These are phyloP conservation scores for Talaromyces rugulosus DNA, from an alignment of 2,329 filamentous ascomycete species.

Conservation along the genomic window DNA sequence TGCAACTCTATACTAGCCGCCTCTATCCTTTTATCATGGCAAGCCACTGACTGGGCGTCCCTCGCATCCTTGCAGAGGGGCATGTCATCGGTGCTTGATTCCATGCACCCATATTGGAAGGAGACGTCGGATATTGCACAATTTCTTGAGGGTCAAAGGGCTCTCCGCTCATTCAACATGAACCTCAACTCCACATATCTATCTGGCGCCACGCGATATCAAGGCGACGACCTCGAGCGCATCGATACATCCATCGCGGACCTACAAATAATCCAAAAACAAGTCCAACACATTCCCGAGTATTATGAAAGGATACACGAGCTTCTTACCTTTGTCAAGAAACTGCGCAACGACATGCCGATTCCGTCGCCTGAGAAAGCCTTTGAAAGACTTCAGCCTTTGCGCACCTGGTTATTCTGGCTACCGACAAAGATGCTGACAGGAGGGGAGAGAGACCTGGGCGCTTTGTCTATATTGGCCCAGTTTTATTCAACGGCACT, in stretches of 20 bases:
- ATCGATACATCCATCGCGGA: slow-evolving; percentile 65
- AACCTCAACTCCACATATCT: slow-evolving; percentile 29
- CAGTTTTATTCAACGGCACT: slow-evolving; percentile 89
- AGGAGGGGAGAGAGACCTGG: slow-evolving; percentile 69
- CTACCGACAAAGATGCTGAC: slow-evolving; percentile 81
- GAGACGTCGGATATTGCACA: slow-evolving; percentile 67
- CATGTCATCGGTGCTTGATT: slow-evolving; percentile 83
- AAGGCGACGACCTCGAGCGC: slow-evolving; percentile 65
- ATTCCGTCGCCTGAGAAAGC: slow-evolving; percentile 72
- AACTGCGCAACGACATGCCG: slow-evolving; percentile 66
- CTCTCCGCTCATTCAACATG: slow-evolving; percentile 31
- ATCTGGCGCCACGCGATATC: slow-evolving; percentile 21
- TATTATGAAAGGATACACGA: slow-evolving; percentile 66
- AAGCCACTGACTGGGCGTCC: slow-evolving; percentile 81
- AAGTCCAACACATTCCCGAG: slow-evolving; percentile 65
- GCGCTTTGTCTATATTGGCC: slow-evolving; percentile 75
- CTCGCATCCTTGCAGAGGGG: slow-evolving; percentile 84
- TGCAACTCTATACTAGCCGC: slow-evolving; percentile 89
- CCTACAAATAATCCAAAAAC: slow-evolving; percentile 53
- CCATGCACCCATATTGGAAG: slow-evolving; percentile 82
- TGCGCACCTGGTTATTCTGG: slow-evolving; percentile 95
- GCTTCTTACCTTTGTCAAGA: slow-evolving; percentile 67
- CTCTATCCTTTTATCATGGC: slow-evolving; percentile 90
- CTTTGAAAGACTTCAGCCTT: slow-evolving; percentile 81
- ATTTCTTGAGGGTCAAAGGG: slow-evolving; percentile 38